A percentile compares a stretch with the other conserved stretches of the same genome.
These are phyloP conservation scores for Candida boleticola DNA, from an alignment of 805 yeast species.

Conservation along the genomic window DNA sequence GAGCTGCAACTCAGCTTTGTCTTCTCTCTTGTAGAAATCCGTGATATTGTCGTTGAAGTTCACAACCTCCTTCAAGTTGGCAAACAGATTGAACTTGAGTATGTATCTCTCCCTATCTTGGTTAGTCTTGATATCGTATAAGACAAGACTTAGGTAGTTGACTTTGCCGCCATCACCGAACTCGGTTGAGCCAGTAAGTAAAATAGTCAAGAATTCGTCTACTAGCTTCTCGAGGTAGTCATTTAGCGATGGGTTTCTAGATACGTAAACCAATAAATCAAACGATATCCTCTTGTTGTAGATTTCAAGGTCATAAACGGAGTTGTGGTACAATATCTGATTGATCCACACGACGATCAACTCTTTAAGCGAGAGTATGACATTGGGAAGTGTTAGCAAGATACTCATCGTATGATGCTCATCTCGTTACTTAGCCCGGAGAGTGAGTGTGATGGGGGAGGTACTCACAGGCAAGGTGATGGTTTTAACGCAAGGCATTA, in stretches of 20 bases:
- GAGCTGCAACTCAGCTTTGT: constrained; percentile 16
- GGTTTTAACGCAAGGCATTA: too few relatives aligned
- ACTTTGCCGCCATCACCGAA: constrained; percentile 22
- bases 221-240: constrained; percentile 42
- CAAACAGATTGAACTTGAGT: constrained; percentile 30
- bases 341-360: constrained; percentile 52
- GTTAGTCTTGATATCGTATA: constrained; percentile 29
- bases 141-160: constrained; percentile 32
- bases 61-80: constrained; percentile 14
- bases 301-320: constrained; percentile 51
- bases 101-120: constrained; percentile 39
- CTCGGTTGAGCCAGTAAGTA: constrained; percentile 9
- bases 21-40: constrained; percentile 25
- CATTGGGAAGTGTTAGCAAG: constrained; percentile 22
- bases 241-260: constrained; percentile 47
- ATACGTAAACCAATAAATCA: constrained; percentile 39
- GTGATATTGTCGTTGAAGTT: constrained; percentile 21
- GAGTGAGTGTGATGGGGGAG: too few relatives aligned
- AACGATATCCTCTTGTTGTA: constrained; percentile 44
- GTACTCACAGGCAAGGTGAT: too few relatives aligned
- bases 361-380: constrained; percentile 42
- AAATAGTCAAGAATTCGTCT: constrained; percentile 19
- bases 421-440: too few relatives aligned
- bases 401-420: background rate
- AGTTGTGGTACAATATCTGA: constrained; percentile 51